Conservation (phyloP, 208 protist species). For the Leishmania turanica region DNA sequence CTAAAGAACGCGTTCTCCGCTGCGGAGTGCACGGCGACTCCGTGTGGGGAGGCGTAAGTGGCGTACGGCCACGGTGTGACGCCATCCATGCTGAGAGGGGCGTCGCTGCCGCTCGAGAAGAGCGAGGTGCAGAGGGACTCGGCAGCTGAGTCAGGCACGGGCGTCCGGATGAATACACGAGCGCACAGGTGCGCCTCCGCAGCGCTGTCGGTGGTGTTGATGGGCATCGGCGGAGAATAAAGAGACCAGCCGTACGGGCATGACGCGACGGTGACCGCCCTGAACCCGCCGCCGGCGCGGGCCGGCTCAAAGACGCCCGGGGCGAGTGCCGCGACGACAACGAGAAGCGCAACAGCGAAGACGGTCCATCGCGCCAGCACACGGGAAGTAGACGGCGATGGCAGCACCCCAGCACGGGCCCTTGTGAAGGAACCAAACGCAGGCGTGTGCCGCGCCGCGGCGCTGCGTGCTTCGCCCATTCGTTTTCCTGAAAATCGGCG, state of each 20-base stretch:
- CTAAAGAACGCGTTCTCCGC: slow-evolving; percentile 16
- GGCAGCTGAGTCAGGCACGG: slow-evolving; percentile 2
- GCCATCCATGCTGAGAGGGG: slow-evolving; percentile 15
- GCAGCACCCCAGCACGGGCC: too few species aligned
- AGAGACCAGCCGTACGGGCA: slow-evolving; percentile 31
- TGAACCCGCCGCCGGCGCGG: too few species aligned
- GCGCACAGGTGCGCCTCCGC: slow-evolving; percentile 2
- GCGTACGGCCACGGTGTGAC: slow-evolving; percentile 30
- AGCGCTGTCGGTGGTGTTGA: neutral
- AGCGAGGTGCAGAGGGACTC: too few species aligned
- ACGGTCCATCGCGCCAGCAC: too few species aligned
- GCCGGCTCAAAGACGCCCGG: too few species aligned
- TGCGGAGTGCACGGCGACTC: slow-evolving; percentile 16
- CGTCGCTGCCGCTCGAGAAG: too few species aligned
- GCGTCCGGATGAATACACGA: slow-evolving; percentile 9
- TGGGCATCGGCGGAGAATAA: slow-evolving; percentile 5
- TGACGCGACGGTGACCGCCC: neutral
- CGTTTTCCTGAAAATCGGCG: neutral
- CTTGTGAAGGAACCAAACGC: too few species aligned
- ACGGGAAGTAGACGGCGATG: too few species aligned
- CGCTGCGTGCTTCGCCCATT: neutral
- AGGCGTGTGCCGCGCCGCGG: too few species aligned
- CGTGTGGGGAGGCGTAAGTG: slow-evolving; percentile 16
- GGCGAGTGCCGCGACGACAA: too few species aligned
- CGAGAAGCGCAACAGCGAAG: too few species aligned